Base-by-base conservation (phyloP, 2,329 filamentous ascomycete genomes). In the Sporothrix globosa region DNA sequence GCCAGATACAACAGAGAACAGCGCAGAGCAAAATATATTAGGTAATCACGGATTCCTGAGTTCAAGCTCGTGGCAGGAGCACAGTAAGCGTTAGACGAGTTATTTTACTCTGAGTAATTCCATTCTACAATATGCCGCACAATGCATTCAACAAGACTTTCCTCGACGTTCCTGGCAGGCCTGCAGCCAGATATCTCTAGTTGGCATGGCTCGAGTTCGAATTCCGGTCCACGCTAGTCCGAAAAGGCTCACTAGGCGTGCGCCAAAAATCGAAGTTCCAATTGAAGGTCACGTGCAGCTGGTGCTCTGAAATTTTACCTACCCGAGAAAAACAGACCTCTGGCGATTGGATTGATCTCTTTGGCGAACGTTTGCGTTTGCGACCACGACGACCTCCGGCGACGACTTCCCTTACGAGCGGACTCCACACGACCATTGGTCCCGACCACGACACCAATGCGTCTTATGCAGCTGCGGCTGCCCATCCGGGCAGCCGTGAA, bases 381-480 rank as follows among this genome's bases (percentile, higher is more conserved):
- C 63, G 63, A 66, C 44, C 44, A 21, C 63, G 27, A 66, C 46
- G 46, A 65, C 41, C 27, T n/a, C n/a, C 46, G 44, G 53, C 63
- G 46, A 52, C 63, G 14, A 13, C 19, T 30, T 19, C 17, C 11
- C 58, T 19, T 19, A n/a, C 24, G 44, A 65, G 41, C 58, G n/a
- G 58, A 61, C 34, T 46, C 34, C 21, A 7, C 41, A 39, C 3
- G 54, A 10, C 21, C 44, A 56, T 46, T 54, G 63, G 19, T 46
- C 30, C 46, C 48, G 3, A n/a, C 9, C 9, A n/a, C 56, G 9
- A 0, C 41, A 60, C 14, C 74, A 75, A 85, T 85, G 83, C 81
- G 81, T 77, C 81, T 85, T 73, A 76, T 81, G 77, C 80, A 79
- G 74, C 76, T 84, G 75, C 83, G 82, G 79, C 81, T 82, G 80